These are phyloP conservation scores for Dothistroma pini DNA, from an alignment of 2,329 filamentous ascomycete species.

Conservation along the genomic window DNA sequence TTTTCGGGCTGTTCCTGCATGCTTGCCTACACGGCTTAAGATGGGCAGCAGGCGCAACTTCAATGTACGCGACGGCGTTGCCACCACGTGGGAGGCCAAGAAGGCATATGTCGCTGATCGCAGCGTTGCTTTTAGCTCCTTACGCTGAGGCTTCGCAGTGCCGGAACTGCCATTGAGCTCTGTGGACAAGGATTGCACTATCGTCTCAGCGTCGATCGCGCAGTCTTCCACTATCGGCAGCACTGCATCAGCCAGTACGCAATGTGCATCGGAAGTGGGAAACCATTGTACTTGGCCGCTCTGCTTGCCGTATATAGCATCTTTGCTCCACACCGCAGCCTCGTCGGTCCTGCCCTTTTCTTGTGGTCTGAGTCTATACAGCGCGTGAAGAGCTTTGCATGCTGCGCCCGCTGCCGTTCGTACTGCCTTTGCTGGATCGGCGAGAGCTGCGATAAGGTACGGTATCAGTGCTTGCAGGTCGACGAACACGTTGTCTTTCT, in stretches of 20 bases:
- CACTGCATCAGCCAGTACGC: constrained; percentile 64
- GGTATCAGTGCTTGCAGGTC: constrained; percentile 79
- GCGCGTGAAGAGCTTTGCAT: constrained; percentile 13
- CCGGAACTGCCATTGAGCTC: constrained; percentile 49
- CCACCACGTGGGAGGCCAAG: constrained; percentile 67
- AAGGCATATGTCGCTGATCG: constrained; percentile 66
- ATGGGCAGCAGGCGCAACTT: constrained; percentile 70
- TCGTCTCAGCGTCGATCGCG: constrained; percentile 70
- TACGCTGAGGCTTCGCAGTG: constrained; percentile 17
- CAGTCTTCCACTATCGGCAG: constrained; percentile 79
- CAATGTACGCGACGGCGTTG: constrained; percentile 64
- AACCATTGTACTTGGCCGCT: constrained; percentile 55
- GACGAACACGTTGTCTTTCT: neutral
- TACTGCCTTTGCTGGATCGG: constrained; percentile 53
- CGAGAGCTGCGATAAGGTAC: constrained; percentile 64
- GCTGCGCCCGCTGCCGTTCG: constrained; percentile 41
- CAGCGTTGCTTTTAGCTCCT: constrained; percentile 57
- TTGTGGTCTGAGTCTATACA: constrained; percentile 11
- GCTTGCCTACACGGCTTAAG: constrained; percentile 68
- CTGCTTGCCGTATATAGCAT: constrained; percentile 60
- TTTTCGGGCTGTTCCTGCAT: constrained; percentile 66
- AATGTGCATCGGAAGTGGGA: constrained; percentile 53
- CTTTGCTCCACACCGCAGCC: constrained; percentile 50
- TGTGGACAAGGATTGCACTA: constrained; percentile 61
- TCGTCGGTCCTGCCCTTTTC: constrained; percentile 11